Percentiles rank a stretch among this genome's conserved stretches.
These are phyloP conservation scores for Hypoxylon sp. DNA, from an alignment of 2,329 filamentous ascomycete genomes.

Conservation along the genomic window DNA sequence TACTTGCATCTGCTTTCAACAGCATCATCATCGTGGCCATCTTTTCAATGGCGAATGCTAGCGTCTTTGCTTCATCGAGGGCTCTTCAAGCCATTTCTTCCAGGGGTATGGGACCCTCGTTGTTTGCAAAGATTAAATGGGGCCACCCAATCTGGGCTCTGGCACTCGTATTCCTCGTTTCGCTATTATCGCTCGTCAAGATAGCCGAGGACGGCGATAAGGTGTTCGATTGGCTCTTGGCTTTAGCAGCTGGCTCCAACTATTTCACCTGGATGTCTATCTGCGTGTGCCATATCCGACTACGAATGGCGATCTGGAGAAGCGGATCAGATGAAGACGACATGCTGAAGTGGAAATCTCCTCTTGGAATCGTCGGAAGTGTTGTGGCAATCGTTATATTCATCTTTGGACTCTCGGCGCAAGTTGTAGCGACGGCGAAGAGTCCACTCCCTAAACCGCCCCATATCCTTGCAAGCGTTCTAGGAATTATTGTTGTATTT, in stretches of 20 bases:
- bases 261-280: conserved; percentile 66
- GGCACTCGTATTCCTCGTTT: conserved; percentile 58
- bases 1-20: conserved; percentile 54
- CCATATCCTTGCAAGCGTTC: conserved; percentile 49
- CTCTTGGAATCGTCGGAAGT: conserved; percentile 52
- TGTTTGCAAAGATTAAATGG: conserved; percentile 49
- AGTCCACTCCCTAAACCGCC: conserved; percentile 43
- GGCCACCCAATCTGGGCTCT: conserved; percentile 63
- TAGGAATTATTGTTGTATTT: conserved; percentile 51
- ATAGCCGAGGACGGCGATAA: conserved; percentile 55
- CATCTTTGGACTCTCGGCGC: conserved; percentile 52
- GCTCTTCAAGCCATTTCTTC: conserved; percentile 57
- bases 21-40: conserved; percentile 57
- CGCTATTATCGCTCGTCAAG: conserved; percentile 62
- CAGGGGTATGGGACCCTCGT: conserved; percentile 55
- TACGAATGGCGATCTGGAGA: conserved; percentile 59
- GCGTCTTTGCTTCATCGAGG: conserved; percentile 57
- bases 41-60: conserved; percentile 61
- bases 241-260: conserved; percentile 62
- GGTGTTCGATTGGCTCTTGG: conserved; percentile 64
- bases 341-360: conserved; percentile 51
- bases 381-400: conserved; percentile 53
- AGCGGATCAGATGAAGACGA: conserved; percentile 57
- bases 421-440: conserved; percentile 50
- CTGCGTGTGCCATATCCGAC: conserved; percentile 63